phyloP scores from a whole-genome alignment of 2,329 filamentous ascomycete species.

The Madurella fahalii region DNA sequence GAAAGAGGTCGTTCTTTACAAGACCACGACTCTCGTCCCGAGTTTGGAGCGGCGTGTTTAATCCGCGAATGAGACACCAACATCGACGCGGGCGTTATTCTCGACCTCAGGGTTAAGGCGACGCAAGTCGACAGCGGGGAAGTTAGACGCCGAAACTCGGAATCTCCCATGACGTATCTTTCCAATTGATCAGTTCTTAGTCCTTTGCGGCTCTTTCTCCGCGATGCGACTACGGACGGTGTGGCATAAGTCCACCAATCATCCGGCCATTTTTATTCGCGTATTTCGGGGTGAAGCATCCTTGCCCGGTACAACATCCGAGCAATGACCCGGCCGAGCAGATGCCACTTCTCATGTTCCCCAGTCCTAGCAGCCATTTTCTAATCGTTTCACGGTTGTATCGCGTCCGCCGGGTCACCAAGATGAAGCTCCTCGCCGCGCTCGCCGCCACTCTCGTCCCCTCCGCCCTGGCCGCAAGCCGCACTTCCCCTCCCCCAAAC shows the following conservation, averaged over 20 bases:
- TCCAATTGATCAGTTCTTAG: neutral
- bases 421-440: neutral
- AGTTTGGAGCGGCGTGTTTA: no score
- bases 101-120: no score
- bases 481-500: slow-evolving; percentile 18
- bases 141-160: no score
- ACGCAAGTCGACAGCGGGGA: no score
- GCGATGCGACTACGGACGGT: neutral
- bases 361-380: no score
- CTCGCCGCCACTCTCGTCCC: neutral
- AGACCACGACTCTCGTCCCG: no score
- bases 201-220: neutral
- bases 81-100: no score
- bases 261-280: neutral
- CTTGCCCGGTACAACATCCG: neutral
- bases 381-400: no score
- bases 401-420: neutral
- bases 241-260: neutral
- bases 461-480: slow-evolving; percentile 6
- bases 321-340: neutral
- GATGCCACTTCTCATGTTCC: neutral
- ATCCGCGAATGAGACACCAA: no score
- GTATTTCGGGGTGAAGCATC: neutral
- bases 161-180: neutral
- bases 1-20: no score